phyloP scores from a whole-genome alignment of 169 alveolate species.

The Cryptosporidium sp. region DNA sequence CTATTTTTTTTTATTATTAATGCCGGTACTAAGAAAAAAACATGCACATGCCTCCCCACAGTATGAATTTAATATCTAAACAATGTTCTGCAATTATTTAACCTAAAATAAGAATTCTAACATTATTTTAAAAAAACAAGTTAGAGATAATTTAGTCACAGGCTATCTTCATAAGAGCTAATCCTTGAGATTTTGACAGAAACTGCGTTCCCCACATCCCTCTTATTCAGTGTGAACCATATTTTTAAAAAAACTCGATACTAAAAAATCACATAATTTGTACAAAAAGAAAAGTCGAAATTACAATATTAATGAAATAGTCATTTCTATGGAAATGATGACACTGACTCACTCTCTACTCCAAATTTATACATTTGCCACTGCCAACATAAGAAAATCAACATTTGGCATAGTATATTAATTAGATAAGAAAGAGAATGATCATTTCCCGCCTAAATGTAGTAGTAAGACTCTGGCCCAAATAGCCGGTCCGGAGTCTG shows the following conservation, averaged over 20 bases:
- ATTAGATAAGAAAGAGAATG: neutral
- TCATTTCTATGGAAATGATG: neutral
- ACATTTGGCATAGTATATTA: neutral
- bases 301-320: conserved; percentile 3
- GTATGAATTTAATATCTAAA: neutral
- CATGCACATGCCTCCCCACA: conserved; percentile 46
- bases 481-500: neutral
- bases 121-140: no score
- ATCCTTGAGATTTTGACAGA: no score
- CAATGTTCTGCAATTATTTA: no score
- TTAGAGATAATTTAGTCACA: no score
- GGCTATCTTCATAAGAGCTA: no score
- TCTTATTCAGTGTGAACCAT: no score
- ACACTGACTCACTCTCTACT: neutral
- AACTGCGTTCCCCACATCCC: no score
- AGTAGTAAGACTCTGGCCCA: neutral
- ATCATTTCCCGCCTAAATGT: neutral
- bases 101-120: no score
- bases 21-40: conserved; percentile 17
- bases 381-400: neutral
- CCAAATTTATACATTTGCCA: neutral
- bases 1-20: neutral
- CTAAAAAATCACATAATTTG: neutral
- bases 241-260: no score
- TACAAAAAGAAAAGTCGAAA: neutral